A percentile compares a stretch with the other conserved stretches of the same genome.
Conservation (phyloP, 2,329 filamentous ascomycete species). For the Aphanocladium album region DNA sequence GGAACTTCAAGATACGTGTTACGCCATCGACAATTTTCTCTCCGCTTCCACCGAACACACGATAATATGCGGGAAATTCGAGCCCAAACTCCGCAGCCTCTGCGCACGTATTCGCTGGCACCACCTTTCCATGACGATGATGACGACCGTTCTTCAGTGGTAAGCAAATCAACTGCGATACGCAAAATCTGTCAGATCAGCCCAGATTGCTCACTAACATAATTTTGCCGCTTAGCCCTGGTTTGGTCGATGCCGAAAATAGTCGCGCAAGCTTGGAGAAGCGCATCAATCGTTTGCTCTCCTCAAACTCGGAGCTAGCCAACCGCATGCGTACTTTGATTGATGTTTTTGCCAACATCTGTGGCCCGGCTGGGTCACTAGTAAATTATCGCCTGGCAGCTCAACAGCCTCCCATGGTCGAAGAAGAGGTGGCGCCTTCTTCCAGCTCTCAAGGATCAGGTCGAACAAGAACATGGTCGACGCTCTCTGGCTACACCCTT, state of each 20-base stretch:
- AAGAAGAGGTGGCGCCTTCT: neutral
- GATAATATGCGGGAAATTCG: constrained; percentile 14
- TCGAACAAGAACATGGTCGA: constrained; percentile 16
- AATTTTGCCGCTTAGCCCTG: constrained; percentile 21
- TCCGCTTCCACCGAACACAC: constrained; percentile 16
- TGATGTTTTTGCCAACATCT: constrained; percentile 19
- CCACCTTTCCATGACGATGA: constrained; percentile 35
- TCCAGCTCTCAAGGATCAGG: constrained; percentile 12
- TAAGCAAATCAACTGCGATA: constrained; percentile 17
- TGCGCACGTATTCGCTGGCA: constrained; percentile 32
- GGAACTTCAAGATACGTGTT: constrained; percentile 27
- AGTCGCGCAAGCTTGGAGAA: constrained; percentile 30
- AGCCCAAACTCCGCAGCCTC: constrained; percentile 22
- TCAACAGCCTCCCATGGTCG: constrained; percentile 4
- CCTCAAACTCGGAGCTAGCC: constrained; percentile 30
- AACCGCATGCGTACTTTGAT: constrained; percentile 25
- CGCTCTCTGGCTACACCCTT: constrained; percentile 27
- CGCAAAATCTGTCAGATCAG: neutral
- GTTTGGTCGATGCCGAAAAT: constrained; percentile 31
- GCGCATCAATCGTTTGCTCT: constrained; percentile 29
- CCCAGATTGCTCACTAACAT: neutral
- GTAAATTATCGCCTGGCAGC: constrained; percentile 14
- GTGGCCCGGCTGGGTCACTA: constrained; percentile 14
- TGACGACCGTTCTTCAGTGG: constrained; percentile 36
- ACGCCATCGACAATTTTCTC: constrained; percentile 21